Conservation (phyloP, 148 eudicot species). For the Simmondsia chinensis region DNA sequence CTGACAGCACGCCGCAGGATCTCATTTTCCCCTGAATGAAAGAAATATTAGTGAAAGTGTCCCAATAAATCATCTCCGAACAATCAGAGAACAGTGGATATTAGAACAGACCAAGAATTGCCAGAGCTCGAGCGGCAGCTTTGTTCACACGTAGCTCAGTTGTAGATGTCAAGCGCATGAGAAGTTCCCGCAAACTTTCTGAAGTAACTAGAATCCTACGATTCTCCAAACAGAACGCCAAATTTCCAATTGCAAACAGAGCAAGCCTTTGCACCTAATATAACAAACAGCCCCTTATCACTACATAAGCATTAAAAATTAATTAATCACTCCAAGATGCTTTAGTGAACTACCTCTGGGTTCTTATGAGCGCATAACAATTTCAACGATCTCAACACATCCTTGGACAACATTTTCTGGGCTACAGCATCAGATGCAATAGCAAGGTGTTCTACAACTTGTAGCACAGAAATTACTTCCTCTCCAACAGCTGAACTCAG, state of each 20-base stretch:
- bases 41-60: slow-evolving; percentile 1
- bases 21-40: slow-evolving; percentile 82
- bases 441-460: slow-evolving; percentile 80
- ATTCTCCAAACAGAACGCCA: slow-evolving; percentile 87
- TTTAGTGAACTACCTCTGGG: slow-evolving; percentile 51
- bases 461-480: slow-evolving; percentile 76
- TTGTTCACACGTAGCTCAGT: slow-evolving; percentile 76
- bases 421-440: slow-evolving; percentile 84
- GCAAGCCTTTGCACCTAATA: slow-evolving; percentile 87
- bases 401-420: slow-evolving; percentile 85
- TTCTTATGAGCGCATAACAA: slow-evolving; percentile 71
- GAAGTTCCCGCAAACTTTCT: slow-evolving; percentile 91
- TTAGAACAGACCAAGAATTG: slow-evolving; percentile 80
- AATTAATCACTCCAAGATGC: background rate
- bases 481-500: slow-evolving; percentile 57
- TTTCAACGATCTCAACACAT: slow-evolving; percentile 76
- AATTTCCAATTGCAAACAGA: slow-evolving; percentile 76
- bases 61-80: slow-evolving; percentile 2
- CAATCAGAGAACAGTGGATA: slow-evolving; percentile 1
- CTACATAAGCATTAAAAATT: slow-evolving; percentile 1
- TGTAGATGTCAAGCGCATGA: slow-evolving; percentile 69
- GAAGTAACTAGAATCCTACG: slow-evolving; percentile 81
- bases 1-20: slow-evolving; percentile 75
- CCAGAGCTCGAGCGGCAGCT: slow-evolving; percentile 97
- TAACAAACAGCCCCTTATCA: slow-evolving; percentile 6